Evolutionary conservation across 495 filamentous ascomycete genomes (phyloP).

Genomic region (Neurospora discreta): DNA sequence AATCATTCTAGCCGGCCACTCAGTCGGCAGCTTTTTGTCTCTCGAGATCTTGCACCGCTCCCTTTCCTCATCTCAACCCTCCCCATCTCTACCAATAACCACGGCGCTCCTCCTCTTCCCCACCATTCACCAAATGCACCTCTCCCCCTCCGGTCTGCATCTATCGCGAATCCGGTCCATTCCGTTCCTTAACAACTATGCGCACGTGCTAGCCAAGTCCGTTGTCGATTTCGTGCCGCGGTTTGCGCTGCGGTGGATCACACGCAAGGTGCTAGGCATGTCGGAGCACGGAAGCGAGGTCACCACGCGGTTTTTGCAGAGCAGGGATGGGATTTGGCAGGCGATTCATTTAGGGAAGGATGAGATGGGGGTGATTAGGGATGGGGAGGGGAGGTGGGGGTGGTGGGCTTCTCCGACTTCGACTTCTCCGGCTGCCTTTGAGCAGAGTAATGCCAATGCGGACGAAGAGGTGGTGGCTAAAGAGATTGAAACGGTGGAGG

Average conservation of each 20-base stretch:
- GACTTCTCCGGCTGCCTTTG: not conserved
- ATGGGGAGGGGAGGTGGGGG: constrained; percentile 69
- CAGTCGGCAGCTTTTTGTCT: constrained; percentile 68
- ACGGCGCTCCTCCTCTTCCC: constrained; percentile 61
- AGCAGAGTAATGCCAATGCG: too few relatives aligned
- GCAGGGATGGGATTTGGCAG: constrained; percentile 54
- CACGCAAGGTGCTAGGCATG: constrained; percentile 41
- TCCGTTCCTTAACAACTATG: constrained; percentile 43
- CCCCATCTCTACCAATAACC: not conserved
- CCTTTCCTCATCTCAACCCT: constrained; percentile 32
- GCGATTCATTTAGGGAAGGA: constrained; percentile 50
- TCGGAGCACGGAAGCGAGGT: constrained; percentile 45
- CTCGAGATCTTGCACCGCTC: constrained; percentile 54
- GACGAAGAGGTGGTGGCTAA: not conserved
- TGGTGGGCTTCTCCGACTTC: constrained; percentile 44
- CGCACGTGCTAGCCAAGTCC: constrained; percentile 38
- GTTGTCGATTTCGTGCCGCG: constrained; percentile 39
- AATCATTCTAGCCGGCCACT: constrained; percentile 74
- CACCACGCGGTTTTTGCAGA: constrained; percentile 53
- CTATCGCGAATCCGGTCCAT: constrained; percentile 41
- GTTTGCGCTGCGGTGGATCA: constrained; percentile 28
- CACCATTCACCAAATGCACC: constrained; percentile 63
- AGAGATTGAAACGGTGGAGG: not conserved
- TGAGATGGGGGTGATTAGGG: constrained; percentile 66
- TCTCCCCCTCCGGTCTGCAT: constrained; percentile 50